Base-by-base conservation (phyloP, 495 filamentous ascomycete genomes). In the Penicillium samsonianum region DNA sequence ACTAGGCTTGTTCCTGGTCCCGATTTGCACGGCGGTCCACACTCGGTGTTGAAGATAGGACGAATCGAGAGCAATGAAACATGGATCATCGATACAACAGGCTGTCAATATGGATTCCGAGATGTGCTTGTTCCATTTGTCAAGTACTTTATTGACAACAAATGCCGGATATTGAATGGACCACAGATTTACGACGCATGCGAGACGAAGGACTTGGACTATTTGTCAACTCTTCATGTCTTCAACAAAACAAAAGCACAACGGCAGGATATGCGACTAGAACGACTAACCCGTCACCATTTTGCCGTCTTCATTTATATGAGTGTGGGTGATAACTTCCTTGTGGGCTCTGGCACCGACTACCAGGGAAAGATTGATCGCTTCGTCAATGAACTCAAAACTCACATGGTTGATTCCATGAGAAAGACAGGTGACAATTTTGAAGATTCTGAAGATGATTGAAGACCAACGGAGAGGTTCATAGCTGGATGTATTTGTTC, bases 1-100 rank as follows among this genome's bases (percentile, higher is more conserved):
- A 22, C 46, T 20, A 22, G 14, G 19, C 30, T 50, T 12, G 28
- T 50, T n/a, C 30, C 30, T 16, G 31, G 19, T 16, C 5, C 19
- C 12, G 14, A 16, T 3, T 16, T 11, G 2, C 12, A 37, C 2
- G 12, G 12, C 11, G 19, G 5, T 25, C 19, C 26, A 20, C 45
- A 50, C 47, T 17, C 20, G 17, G 30, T 37, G 10, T 25, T 50
- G 31, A 35, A 35, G 2, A 35, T 50, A 31, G 14, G 8, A 22
- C n/a, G n/a, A 14, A 12, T 4, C 6, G 20, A 19, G 11, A 23
- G 11, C 19, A 10, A 50, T 1, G 47, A 50, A 11, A 23, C 19
- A 37, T 50, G 47, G 47, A 35, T 50, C 5, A 23, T 50, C 31
- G 47, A 50, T 16, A 50, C 47, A 10, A 37, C 47, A 23, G 47